Evolutionary conservation across 1,284 basidiomycete genomes (phyloP).

Genomic region (Somion occarium): DNA sequence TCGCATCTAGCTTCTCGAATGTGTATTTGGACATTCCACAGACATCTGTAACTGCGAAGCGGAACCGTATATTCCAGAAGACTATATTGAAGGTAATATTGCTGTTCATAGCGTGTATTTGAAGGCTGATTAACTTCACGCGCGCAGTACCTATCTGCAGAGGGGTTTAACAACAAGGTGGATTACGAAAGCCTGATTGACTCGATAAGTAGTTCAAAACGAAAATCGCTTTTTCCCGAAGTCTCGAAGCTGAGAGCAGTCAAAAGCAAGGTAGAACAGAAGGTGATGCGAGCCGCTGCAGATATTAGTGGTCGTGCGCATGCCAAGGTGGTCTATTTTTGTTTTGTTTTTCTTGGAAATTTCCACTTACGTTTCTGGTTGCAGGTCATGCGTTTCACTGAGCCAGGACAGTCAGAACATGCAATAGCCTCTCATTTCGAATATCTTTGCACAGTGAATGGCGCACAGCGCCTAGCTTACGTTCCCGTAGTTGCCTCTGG

Average conservation of each 20-base stretch:
- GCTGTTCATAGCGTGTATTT: not conserved
- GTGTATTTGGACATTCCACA: slow-evolving; percentile 38
- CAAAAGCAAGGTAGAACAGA: slow-evolving; percentile 69
- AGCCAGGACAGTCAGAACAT: slow-evolving; percentile 68
- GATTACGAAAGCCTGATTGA: slow-evolving; percentile 53
- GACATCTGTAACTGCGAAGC: slow-evolving; percentile 15
- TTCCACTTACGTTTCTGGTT: not conserved
- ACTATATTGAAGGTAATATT: slow-evolving; percentile 28
- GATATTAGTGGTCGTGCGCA: slow-evolving; percentile 75
- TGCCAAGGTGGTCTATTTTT: slow-evolving; percentile 51
- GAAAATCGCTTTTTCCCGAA: slow-evolving; percentile 52
- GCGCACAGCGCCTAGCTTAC: slow-evolving; percentile 83
- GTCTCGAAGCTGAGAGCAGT: slow-evolving; percentile 60
- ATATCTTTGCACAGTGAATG: slow-evolving; percentile 75
- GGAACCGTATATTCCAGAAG: slow-evolving; percentile 24
- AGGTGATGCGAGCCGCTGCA: slow-evolving; percentile 69
- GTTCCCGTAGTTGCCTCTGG: slow-evolving; percentile 95
- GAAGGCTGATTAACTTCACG: slow-evolving; percentile 28
- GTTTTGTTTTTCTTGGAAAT: not conserved
- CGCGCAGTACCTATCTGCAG: slow-evolving; percentile 44
- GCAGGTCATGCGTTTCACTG: slow-evolving; percentile 81
- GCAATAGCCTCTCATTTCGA: slow-evolving; percentile 85
- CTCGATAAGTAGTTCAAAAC: slow-evolving; percentile 40
- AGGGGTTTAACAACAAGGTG: slow-evolving; percentile 27
- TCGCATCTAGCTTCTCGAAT: slow-evolving; percentile 31